Evolutionary conservation across 2,329 filamentous ascomycete genomes (phyloP).

Genomic region (Neopestalotiopsis sp.): DNA sequence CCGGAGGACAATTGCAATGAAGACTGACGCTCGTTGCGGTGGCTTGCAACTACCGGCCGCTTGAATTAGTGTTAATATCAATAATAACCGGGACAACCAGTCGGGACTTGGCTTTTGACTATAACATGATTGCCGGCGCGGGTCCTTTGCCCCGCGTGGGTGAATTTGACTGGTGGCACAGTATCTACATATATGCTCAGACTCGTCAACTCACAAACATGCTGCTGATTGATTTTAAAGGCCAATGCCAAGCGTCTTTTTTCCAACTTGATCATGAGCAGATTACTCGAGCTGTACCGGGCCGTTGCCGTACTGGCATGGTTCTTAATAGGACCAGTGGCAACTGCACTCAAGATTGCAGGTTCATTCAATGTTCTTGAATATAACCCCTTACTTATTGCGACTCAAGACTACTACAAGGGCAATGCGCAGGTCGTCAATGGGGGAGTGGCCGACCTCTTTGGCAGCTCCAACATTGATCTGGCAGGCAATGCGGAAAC

Average conservation of each 20-base stretch:
- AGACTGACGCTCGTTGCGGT: not conserved
- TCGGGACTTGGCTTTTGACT: not conserved
- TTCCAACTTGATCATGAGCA: too few relatives aligned
- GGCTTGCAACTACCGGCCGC: not conserved
- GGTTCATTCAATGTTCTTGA: slow-evolving; percentile 4
- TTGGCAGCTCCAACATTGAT: slow-evolving; percentile 32
- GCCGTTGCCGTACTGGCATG: too few relatives aligned
- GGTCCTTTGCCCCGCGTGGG: not conserved
- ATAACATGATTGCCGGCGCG: not conserved
- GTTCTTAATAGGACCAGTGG: not conserved
- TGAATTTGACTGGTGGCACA: not conserved
- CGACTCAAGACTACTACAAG: slow-evolving; percentile 8
- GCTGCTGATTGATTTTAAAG: not conserved
- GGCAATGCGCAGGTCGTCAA: slow-evolving; percentile 26
- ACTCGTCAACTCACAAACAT: not conserved
- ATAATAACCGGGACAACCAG: not conserved
- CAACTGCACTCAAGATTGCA: not conserved
- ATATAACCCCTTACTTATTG: not conserved
- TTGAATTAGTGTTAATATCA: not conserved
- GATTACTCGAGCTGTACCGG: too few relatives aligned
- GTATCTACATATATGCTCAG: not conserved
- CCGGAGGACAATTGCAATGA: too few relatives aligned
- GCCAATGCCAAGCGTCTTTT: not conserved
- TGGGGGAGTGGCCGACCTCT: slow-evolving; percentile 39
- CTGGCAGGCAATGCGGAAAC: slow-evolving; percentile 42